A percentile compares a stretch with the other conserved stretches of the same genome.
Conservation (phyloP, 306 rosid genomes). For the Cyclanthera cordifolia region DNA sequence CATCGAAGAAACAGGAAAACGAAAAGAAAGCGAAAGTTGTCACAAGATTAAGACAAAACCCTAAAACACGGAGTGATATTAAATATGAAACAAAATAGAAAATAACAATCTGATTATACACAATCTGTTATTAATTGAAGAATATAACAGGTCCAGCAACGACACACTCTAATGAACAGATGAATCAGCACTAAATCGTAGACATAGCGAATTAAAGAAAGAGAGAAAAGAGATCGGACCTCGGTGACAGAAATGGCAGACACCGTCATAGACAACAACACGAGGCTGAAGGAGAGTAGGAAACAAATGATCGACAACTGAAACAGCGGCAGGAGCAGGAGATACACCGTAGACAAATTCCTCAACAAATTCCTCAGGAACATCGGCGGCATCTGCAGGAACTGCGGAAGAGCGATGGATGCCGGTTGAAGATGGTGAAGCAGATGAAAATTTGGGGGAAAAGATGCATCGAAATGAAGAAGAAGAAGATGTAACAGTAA, state of each 20-base stretch:
- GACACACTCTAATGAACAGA: not conserved
- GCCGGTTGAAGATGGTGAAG: constrained; percentile 7
- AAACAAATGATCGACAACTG: not conserved
- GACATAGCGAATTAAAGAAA: not conserved
- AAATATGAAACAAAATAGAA: not conserved
- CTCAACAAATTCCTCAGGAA: constrained; percentile 14
- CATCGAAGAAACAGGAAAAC: not conserved
- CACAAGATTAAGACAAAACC: not conserved
- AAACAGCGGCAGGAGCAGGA: constrained; percentile 5
- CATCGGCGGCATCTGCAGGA: constrained; percentile 18
- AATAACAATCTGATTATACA: not conserved
- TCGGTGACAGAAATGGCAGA: constrained; percentile 67
- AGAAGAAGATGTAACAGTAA: not conserved
- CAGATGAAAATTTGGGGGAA: constrained; percentile 13
- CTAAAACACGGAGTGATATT: not conserved
- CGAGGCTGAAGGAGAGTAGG: constrained; percentile 59
- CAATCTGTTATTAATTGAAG: not conserved
- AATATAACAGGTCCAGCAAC: not conserved
- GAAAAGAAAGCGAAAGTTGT: not conserved
- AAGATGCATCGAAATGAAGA: constrained; percentile 17
- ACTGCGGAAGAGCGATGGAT: constrained; percentile 16
- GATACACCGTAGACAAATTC: constrained; percentile 2
- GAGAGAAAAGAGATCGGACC: constrained; percentile 16
- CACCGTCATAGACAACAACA: constrained; percentile 63
- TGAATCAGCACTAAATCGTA: not conserved